These are phyloP conservation scores for Lippia alba DNA, from an alignment of 305 asterid genomes.

Conservation along the genomic window DNA sequence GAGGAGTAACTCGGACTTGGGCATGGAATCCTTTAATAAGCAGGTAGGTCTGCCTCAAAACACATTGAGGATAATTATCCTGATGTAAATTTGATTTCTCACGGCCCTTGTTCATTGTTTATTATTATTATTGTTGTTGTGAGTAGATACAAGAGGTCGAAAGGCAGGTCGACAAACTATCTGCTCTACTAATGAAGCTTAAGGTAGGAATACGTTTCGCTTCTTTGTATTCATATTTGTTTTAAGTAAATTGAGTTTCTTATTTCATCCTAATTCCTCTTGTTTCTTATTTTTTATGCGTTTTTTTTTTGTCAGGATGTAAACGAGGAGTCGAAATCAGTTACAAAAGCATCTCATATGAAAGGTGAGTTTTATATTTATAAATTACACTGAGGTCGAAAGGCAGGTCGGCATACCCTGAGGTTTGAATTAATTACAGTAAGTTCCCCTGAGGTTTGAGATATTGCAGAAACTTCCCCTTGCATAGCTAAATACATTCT, in stretches of 20 bases:
- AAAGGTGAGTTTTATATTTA: slow-evolving; percentile 52
- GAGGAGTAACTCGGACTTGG: slow-evolving; percentile 69
- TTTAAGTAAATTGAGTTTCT: background rate
- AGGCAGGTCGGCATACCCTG: too few relatives aligned
- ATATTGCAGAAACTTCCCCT: too few relatives aligned
- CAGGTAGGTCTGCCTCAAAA: slow-evolving; percentile 68
- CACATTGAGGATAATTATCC: background rate
- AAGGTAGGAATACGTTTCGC: slow-evolving; percentile 51
- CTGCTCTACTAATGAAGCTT: slow-evolving; percentile 61
- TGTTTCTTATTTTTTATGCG: background rate
- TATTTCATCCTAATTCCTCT: too few relatives aligned
- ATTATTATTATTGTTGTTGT: slow-evolving; percentile 16
- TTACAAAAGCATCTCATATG: slow-evolving; percentile 88
- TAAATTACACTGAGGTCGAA: too few relatives aligned
- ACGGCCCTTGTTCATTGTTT: background rate
- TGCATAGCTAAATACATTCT: too few relatives aligned
- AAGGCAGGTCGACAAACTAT: slow-evolving; percentile 72
- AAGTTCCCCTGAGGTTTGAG: too few relatives aligned
- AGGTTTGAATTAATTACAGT: too few relatives aligned
- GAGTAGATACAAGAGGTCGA: slow-evolving; percentile 77
- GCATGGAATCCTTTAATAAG: slow-evolving; percentile 73
- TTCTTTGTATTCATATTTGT: too few relatives aligned
- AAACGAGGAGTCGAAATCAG: slow-evolving; percentile 83
- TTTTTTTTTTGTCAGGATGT: slow-evolving; percentile 60
- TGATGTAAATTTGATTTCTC: background rate